Evolutionary conservation across 768 basidiomycete species (phyloP).

Genomic region (Gymnopilus junonius): DNA sequence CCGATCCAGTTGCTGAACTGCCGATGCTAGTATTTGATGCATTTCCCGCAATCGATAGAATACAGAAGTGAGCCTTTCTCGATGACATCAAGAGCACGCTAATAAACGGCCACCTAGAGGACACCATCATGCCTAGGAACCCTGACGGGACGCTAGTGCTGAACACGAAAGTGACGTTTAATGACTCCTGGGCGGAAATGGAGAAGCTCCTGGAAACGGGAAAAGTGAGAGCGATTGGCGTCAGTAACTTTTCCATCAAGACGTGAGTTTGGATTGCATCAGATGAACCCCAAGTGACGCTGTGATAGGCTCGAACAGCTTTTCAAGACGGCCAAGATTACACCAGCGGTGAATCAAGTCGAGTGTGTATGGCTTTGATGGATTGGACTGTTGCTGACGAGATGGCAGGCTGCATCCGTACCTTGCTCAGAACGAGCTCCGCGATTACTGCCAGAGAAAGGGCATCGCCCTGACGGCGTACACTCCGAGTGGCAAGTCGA

Average conservation of each 20-base stretch:
- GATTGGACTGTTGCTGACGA: background rate
- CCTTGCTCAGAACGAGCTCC: slow-evolving; percentile 50
- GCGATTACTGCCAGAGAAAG: slow-evolving; percentile 50
- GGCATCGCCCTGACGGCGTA: slow-evolving; percentile 56
- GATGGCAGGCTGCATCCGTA: slow-evolving; percentile 50
- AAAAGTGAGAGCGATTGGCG: slow-evolving; percentile 55
- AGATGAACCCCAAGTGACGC: background rate
- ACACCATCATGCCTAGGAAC: slow-evolving; percentile 24
- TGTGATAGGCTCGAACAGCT: slow-evolving; percentile 40
- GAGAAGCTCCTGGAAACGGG: slow-evolving; percentile 53
- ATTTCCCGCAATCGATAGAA: slow-evolving; percentile 48
- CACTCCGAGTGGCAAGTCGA: slow-evolving; percentile 43
- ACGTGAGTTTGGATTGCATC: slow-evolving; percentile 36
- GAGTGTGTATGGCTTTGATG: slow-evolving; percentile 34
- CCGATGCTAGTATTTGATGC: slow-evolving; percentile 48
- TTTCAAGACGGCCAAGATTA: slow-evolving; percentile 42
- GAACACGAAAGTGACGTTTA: slow-evolving; percentile 37
- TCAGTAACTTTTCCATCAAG: slow-evolving; percentile 65
- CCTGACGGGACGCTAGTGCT: slow-evolving; percentile 39
- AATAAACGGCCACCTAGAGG: slow-evolving; percentile 3
- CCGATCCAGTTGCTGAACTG: background rate
- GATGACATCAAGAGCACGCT: background rate
- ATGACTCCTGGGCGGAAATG: slow-evolving; percentile 53
- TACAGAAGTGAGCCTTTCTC: slow-evolving; percentile 26
- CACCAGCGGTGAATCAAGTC: slow-evolving; percentile 53